These are phyloP conservation scores for Sordariomycetes sp. DNA, from an alignment of 2,329 filamentous ascomycete genomes.

Conservation along the genomic window DNA sequence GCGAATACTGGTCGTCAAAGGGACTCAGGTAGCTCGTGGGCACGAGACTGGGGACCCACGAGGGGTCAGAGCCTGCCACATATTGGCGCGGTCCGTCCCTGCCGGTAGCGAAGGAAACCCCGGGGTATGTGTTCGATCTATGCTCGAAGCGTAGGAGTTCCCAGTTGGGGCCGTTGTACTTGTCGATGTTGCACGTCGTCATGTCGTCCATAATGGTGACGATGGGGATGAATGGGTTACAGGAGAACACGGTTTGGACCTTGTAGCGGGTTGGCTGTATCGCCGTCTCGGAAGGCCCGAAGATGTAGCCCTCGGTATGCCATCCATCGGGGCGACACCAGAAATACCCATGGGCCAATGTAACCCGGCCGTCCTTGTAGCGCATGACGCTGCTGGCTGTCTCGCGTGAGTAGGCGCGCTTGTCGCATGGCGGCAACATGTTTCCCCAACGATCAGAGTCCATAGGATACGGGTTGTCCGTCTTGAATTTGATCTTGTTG, in stretches of 20 bases:
- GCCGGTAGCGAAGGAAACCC: background rate
- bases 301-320: background rate
- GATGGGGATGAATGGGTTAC: slow-evolving; percentile 23
- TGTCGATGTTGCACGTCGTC: background rate
- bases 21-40: slow-evolving; percentile 18
- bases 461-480: background rate
- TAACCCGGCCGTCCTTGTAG: background rate
- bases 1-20: slow-evolving; percentile 9
- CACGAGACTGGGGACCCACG: slow-evolving; percentile 27
- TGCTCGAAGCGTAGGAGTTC: background rate
- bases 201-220: slow-evolving; percentile 16
- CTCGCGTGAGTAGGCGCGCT: background rate
- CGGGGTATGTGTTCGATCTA: background rate
- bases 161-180: background rate
- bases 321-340: background rate
- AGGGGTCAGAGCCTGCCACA: slow-evolving; percentile 18
- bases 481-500: slow-evolving; percentile 19
- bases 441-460: background rate
- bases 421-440: background rate
- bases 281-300: background rate
- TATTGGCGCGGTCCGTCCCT: slow-evolving; percentile 11
- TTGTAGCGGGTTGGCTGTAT: slow-evolving; percentile 12
- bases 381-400: background rate
- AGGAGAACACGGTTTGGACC: slow-evolving; percentile 21
- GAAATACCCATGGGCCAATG: background rate